Evolutionary conservation across 2,329 filamentous ascomycete species (phyloP), one percentile per base, ranked within the genome.

Genomic region (Geosmithia flava): DNA sequence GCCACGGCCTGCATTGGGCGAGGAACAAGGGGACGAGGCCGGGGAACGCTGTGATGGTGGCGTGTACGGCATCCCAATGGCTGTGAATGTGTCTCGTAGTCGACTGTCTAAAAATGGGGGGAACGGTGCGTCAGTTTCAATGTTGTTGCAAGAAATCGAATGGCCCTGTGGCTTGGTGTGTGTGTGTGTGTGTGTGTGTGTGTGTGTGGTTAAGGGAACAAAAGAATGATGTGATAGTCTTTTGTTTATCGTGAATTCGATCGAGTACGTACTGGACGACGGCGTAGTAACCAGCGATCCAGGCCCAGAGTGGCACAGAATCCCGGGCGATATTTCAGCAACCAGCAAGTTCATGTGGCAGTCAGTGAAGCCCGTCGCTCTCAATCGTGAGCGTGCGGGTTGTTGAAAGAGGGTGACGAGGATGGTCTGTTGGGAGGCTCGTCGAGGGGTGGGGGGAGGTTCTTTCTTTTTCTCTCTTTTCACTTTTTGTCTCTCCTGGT

Each of bases 21-120:
- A 81, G 20, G 70, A 59, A 47, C 75, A 68, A 51, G 71, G 69
- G 58, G 80, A 81, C 52, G 75, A 71, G 56, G 78, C 71, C 59
- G 80, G 78, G 52, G 80, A 82, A 61, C 74, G 70, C 61, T 78
- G 77, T 58, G 82, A 79, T 53, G 87, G 87, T 52, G 87, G 86
- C 66, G 87, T 93, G 72, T 93, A 93, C 80, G 87, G 87, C 87
- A 93, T 93, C 71, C 76, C 71, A 46, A 45, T 37, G 33, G 33
- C 33, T 11, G 33, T 37, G 33, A 37, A 3, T 37, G 10, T 37
- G 11, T 37, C 33, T 11, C 33, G 33, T 37, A 37, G 33, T 37
- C 33, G 33, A 16, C 33, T 37, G 33, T 37, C 33, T 37, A 16
- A 37, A 37, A 7, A 3, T 5, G 33, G 33, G 10, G 33, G 33